Percentiles rank a stretch among this genome's conserved stretches.
Evolutionary conservation across 176 grass and related monocot species (phyloP).

Genomic region (Zizania latifolia): DNA sequence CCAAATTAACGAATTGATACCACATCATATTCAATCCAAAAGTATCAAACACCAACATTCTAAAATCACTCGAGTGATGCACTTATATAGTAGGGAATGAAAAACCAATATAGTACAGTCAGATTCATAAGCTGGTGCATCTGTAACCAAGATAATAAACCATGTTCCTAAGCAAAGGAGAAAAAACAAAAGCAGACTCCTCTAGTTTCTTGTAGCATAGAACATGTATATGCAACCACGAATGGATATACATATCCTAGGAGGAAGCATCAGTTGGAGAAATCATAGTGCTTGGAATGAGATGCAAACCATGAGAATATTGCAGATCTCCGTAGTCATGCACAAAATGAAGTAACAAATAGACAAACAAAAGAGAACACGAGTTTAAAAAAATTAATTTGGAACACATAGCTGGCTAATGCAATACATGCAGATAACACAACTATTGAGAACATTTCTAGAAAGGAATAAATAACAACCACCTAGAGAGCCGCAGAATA

Average conservation of each 20-base stretch:
- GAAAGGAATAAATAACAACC: background rate
- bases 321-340: background rate
- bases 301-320: background rate
- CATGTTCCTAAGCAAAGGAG: background rate
- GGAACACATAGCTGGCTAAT: background rate
- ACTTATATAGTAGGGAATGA: background rate
- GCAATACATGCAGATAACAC: background rate
- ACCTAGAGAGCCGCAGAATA: background rate
- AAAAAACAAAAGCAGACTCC: background rate
- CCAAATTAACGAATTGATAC: background rate
- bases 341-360: background rate
- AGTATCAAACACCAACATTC: too few relatives aligned
- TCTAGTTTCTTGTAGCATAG: background rate
- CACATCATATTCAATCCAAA: background rate
- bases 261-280: background rate
- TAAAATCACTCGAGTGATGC: too few relatives aligned
- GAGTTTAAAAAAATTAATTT: background rate
- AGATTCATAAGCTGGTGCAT: background rate
- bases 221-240: background rate
- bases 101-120: background rate
- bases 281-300: background rate
- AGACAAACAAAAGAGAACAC: background rate
- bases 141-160: background rate
- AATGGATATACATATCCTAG: background rate
- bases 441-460: background rate